Percentiles rank a stretch among this genome's conserved stretches.
Evolutionary conservation across 352 stramenopile species (phyloP).

Genomic region (Globisporangium nodosum): DNA sequence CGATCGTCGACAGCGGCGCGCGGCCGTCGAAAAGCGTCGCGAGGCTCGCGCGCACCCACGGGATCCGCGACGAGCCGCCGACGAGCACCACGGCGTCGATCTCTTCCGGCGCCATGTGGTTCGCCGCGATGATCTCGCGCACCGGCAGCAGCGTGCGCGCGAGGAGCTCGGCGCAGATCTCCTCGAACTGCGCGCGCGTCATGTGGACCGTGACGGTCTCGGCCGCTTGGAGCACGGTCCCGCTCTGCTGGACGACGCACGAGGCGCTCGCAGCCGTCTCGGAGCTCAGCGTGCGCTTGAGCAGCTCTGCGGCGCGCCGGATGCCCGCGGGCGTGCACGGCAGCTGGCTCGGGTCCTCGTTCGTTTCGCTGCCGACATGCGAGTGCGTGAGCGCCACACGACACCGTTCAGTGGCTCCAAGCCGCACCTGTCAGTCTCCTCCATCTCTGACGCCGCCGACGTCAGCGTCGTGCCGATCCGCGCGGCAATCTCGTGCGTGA

Average conservation of each 20-base stretch:
- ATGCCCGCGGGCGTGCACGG: constrained; percentile 52
- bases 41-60: constrained; percentile 51
- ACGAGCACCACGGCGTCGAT: constrained; percentile 94
- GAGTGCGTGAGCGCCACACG: not conserved
- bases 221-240: not conserved
- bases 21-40: constrained; percentile 41
- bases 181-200: constrained; percentile 43
- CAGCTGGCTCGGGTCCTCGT: constrained; percentile 18
- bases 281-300: constrained; percentile 50
- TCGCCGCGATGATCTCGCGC: constrained; percentile 39
- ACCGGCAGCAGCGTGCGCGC: constrained; percentile 52
- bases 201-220: constrained; percentile 18
- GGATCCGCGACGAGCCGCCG: constrained; percentile 94
- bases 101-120: constrained; percentile 68
- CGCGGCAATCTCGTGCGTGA: constrained; percentile 73
- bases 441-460: constrained; percentile 18
- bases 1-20: constrained; percentile 43
- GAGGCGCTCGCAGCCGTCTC: constrained; percentile 16
- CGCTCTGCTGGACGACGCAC: constrained; percentile 22
- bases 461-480: constrained; percentile 26
- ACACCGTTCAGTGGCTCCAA: not conserved
- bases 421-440: constrained; percentile 14
- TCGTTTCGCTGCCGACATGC: constrained; percentile 4
- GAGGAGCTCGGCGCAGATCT: constrained; percentile 37
- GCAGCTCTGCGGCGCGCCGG: constrained; percentile 41